A percentile compares a stretch with the other conserved stretches of the same genome.
Evolutionary conservation across 1,139 yeast species (phyloP).

Genomic region (Suhomyces panamericanus): DNA sequence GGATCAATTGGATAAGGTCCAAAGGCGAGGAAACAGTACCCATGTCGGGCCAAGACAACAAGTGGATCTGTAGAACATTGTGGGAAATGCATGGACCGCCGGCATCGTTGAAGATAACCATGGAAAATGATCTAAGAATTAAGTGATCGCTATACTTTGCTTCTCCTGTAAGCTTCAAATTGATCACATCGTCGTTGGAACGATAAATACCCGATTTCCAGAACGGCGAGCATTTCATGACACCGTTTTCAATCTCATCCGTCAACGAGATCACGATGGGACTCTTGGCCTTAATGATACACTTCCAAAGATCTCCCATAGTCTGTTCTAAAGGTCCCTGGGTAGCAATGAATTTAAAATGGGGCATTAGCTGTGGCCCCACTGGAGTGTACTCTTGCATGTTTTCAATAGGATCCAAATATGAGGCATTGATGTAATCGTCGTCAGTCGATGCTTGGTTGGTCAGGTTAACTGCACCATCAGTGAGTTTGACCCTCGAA

Average conservation of each 20-base stretch:
- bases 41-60: constrained; percentile 57
- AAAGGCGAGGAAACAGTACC: constrained; percentile 39
- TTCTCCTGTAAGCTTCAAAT: constrained; percentile 28
- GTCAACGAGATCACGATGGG: constrained; percentile 51
- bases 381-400: constrained; percentile 15
- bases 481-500: constrained; percentile 59
- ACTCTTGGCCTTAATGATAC: constrained; percentile 48
- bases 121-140: constrained; percentile 38
- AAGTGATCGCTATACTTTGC: constrained; percentile 19
- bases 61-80: constrained; percentile 48
- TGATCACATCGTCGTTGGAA: constrained; percentile 36
- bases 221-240: constrained; percentile 55
- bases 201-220: constrained; percentile 51
- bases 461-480: constrained; percentile 7
- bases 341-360: constrained; percentile 66
- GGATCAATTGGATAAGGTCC: constrained; percentile 44
- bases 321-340: constrained; percentile 84
- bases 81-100: constrained; percentile 17
- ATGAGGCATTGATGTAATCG: constrained; percentile 39
- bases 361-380: constrained; percentile 11
- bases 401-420: constrained; percentile 23
- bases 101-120: constrained; percentile 25
- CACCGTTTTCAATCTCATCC: constrained; percentile 53
- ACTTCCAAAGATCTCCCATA: constrained; percentile 79
- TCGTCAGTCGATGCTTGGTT: constrained; percentile 13